A percentile compares a stretch with the other conserved stretches of the same genome.
Conservation (phyloP, 2,329 filamentous ascomycete genomes). For the Hymenoscyphus scutula region DNA sequence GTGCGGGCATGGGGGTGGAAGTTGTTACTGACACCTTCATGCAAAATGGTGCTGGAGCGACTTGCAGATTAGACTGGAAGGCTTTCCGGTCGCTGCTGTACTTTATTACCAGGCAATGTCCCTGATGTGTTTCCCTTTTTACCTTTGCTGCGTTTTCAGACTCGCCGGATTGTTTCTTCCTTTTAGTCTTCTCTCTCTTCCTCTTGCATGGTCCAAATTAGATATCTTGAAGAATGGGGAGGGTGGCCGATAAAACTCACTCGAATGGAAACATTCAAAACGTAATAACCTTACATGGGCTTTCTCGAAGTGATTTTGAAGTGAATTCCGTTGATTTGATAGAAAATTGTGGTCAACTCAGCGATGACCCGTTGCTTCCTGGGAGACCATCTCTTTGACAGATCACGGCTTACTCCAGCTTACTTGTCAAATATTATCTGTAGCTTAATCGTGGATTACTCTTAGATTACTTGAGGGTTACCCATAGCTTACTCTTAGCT, state of each 20-base stretch:
- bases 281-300: neutral
- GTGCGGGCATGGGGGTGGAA: conserved; percentile 30
- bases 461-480: too few relatives aligned
- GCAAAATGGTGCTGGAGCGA: conserved; percentile 37
- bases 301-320: neutral
- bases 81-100: conserved; percentile 36
- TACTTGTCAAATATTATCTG: too few relatives aligned
- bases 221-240: conserved; percentile 19
- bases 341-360: too few relatives aligned
- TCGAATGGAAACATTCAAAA: conserved; percentile 30
- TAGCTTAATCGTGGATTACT: too few relatives aligned
- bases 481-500: too few relatives aligned
- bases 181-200: conserved; percentile 21
- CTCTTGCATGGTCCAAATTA: conserved; percentile 26
- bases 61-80: conserved; percentile 33
- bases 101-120: conserved; percentile 41
- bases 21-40: conserved; percentile 36
- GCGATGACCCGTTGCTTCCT: too few relatives aligned
- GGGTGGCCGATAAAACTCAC: conserved; percentile 19
- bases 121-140: conserved; percentile 35
- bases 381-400: too few relatives aligned
- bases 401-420: too few relatives aligned
- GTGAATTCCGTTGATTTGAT: too few relatives aligned
- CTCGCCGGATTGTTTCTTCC: conserved; percentile 26
- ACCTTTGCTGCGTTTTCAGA: conserved; percentile 25